Evolutionary conservation across 2,329 filamentous ascomycete species (phyloP), one percentile per base, ranked within the genome.

Genomic region (Pyrenophora graminea): DNA sequence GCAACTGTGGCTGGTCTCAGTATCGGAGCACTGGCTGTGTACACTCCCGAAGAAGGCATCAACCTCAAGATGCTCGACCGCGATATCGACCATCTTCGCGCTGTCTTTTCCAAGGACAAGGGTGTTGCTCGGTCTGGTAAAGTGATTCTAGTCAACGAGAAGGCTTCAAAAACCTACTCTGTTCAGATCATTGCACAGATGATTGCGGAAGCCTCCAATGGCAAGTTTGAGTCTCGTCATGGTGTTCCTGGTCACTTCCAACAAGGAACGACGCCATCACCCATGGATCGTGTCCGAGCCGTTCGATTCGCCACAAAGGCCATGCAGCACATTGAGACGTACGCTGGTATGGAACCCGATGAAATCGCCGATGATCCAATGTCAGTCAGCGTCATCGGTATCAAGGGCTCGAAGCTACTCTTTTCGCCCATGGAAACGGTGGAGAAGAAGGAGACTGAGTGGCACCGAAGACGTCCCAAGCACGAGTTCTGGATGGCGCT

Each of bases 21-120:
- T n/a, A 91, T 97, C 13, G 94, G 94, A 48, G 94, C 94, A 7
- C 82, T 89, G 12, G 92, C 93, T 1, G 92, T 97, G 10, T 99
- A 99, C 76, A 97, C 93, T 4, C 94, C 94, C 1, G 94, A 99
- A 75, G 91, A 99, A 75, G 94, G 94, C 6, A 90, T 99, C 75
- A 89, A 87, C 71, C 85, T 99, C 48, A 89, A 93, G 67, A 97
- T 95, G 89, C 84, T 99, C 6, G 88, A 91, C 37, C 83, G 86
- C 4, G 94, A 99, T 67, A 96, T 99, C 64, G 86, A 88, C 53
- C 89, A 95, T 71, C 82, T 99, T 32, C 91, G 93, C 59, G 81
- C 93, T 13, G 88, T 90, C 49, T 99, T 99, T 76, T 79, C 82
- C 12, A 83, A 87, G 53, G 94, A 99, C 77, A 87, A 86, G 67